These are phyloP conservation scores for Botrytis byssoidea DNA, from an alignment of 2,329 filamentous ascomycete genomes.

Conservation along the genomic window DNA sequence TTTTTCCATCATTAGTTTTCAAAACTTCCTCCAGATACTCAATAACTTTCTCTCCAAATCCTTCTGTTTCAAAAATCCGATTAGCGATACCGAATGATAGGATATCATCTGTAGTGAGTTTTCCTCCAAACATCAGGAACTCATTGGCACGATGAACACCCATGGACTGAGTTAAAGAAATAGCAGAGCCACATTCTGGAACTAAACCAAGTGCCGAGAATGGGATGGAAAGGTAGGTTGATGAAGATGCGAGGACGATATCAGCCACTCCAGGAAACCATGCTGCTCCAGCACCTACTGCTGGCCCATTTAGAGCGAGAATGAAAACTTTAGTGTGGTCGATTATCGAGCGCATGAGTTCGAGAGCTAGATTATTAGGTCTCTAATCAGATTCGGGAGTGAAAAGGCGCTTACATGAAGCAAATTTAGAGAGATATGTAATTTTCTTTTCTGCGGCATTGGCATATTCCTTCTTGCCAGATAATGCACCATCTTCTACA, in stretches of 20 bases:
- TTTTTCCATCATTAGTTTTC: slow-evolving; percentile 48
- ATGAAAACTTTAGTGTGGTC: slow-evolving; percentile 52
- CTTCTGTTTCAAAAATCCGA: slow-evolving; percentile 43
- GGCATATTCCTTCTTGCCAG: slow-evolving; percentile 22
- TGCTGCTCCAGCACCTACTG: slow-evolving; percentile 49
- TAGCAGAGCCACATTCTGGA: slow-evolving; percentile 49
- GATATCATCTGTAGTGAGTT: slow-evolving; percentile 45
- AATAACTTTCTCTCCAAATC: slow-evolving; percentile 45
- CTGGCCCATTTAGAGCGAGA: slow-evolving; percentile 51
- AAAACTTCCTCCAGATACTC: slow-evolving; percentile 46
- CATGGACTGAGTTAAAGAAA: slow-evolving; percentile 47
- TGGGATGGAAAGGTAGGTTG: slow-evolving; percentile 48
- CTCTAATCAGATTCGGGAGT: neutral
- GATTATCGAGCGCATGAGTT: slow-evolving; percentile 47
- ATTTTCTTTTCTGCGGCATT: slow-evolving; percentile 35
- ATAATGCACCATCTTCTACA: slow-evolving; percentile 18
- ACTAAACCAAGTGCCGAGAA: slow-evolving; percentile 50
- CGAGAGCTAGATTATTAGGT: slow-evolving; percentile 23
- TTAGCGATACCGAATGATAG: slow-evolving; percentile 48
- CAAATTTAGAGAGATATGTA: slow-evolving; percentile 29
- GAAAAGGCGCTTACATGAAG: slow-evolving; percentile 23
- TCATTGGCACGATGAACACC: slow-evolving; percentile 52
- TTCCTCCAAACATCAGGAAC: slow-evolving; percentile 52
- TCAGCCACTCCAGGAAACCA: slow-evolving; percentile 52
- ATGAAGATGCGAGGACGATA: slow-evolving; percentile 47